phyloP scores from a whole-genome alignment of 768 basidiomycete species.

The Termitomyces sp. region DNA sequence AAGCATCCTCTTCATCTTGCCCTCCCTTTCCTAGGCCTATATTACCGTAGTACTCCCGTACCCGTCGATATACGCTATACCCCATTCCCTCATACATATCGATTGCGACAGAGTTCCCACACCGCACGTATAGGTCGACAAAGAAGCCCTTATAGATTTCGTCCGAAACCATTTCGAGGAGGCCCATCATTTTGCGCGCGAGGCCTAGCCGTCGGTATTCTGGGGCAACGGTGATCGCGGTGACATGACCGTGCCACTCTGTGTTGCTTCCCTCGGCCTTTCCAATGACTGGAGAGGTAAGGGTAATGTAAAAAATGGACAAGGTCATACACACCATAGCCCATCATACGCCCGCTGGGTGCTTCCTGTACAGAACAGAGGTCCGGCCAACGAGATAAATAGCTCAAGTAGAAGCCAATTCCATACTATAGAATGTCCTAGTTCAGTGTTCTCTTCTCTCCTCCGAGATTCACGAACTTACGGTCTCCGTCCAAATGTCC shows the following conservation, averaged over 20 bases:
- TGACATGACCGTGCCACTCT: conserved; percentile 95
- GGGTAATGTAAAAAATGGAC: conserved; percentile 1
- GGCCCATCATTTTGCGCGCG: conserved; percentile 80
- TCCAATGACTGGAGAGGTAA: conserved; percentile 58
- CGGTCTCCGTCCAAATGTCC: conserved; percentile 97
- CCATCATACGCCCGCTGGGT: conserved; percentile 83
- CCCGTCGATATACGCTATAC: conserved; percentile 89
- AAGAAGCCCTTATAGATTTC: conserved; percentile 81
- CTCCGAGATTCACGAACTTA: conserved; percentile 33
- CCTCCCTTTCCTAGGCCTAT: conserved; percentile 75
- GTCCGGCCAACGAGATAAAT: conserved; percentile 91
- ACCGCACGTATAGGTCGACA: conserved; percentile 94
- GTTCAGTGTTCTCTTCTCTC: not conserved
- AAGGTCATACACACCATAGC: conserved; percentile 67
- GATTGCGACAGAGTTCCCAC: conserved; percentile 81
- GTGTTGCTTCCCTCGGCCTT: conserved; percentile 78
- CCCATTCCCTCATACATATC: conserved; percentile 90
- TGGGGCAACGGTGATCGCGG: conserved; percentile 92
- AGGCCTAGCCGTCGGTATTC: conserved; percentile 87
- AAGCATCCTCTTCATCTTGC: conserved; percentile 86
- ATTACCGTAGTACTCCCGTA: conserved; percentile 85
- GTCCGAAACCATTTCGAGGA: conserved; percentile 85
- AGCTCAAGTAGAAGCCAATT: conserved; percentile 84
- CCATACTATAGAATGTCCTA: conserved; percentile 56
- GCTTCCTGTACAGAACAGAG: conserved; percentile 82